These are phyloP conservation scores for Blastocystis sp. DNA, from an alignment of 352 stramenopile genomes.

Conservation along the genomic window DNA sequence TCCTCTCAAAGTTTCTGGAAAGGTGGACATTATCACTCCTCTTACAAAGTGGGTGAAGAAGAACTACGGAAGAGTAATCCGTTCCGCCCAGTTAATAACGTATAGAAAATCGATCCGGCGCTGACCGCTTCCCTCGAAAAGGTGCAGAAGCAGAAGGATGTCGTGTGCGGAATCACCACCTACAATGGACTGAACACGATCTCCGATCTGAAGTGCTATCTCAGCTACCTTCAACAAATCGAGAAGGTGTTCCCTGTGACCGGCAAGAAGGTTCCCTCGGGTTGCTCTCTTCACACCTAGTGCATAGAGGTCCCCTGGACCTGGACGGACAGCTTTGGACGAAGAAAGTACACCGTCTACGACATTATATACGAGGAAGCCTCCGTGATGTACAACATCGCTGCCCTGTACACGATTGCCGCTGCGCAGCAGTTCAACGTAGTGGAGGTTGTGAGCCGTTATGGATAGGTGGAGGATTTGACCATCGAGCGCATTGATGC, in stretches of 20 bases:
- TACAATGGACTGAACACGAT: constrained; percentile 38
- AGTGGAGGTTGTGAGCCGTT: background rate
- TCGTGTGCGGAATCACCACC: constrained; percentile 3
- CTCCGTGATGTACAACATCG: constrained; percentile 59
- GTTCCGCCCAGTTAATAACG: background rate
- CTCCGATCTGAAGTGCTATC: constrained; percentile 57
- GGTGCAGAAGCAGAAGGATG: constrained; percentile 35
- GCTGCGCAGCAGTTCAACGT: constrained; percentile 23
- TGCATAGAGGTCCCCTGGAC: background rate
- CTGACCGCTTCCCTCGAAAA: constrained; percentile 42
- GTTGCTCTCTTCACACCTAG: background rate
- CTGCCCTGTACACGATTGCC: constrained; percentile 30
- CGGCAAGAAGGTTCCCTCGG: background rate
- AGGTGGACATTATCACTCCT: constrained; percentile 24
- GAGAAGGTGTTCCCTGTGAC: constrained; percentile 40
- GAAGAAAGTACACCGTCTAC: background rate
- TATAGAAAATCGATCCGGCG: constrained; percentile 9
- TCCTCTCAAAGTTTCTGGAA: constrained; percentile 28
- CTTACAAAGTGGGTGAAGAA: constrained; percentile 54
- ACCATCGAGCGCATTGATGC: background rate
- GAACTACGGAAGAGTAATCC: background rate
- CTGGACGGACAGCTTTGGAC: constrained; percentile 24
- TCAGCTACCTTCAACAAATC: constrained; percentile 43
- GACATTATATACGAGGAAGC: constrained; percentile 48
- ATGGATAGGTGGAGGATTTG: background rate